Conservation (phyloP, 495 filamentous ascomycete genomes). For the Aspergillus leporis region DNA sequence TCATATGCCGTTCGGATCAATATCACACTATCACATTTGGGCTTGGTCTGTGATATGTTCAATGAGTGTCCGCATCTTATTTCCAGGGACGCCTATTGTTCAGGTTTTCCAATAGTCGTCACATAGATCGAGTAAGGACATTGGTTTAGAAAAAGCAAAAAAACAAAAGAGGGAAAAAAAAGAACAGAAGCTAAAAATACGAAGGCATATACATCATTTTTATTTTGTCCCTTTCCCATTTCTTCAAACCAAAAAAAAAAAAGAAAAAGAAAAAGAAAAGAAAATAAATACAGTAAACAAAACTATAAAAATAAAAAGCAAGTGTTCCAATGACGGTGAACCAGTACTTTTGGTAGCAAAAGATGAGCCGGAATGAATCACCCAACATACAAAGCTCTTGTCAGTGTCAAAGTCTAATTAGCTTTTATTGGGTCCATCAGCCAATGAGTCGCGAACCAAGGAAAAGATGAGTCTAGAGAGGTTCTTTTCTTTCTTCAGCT, state of each 20-base stretch:
- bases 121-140: not conserved
- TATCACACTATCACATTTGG: not conserved
- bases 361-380: not conserved
- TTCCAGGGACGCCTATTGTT: not conserved
- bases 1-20: not conserved
- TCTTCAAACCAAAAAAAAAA: too few species aligned
- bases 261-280: too few species aligned
- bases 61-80: not conserved
- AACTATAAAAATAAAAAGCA: too few species aligned
- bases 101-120: not conserved
- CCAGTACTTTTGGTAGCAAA: not conserved
- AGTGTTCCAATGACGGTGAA: too few species aligned
- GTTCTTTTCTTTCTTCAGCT: not conserved
- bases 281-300: too few species aligned
- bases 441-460: not conserved
- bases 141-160: not conserved
- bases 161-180: constrained; percentile 1
- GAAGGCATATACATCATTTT: not conserved
- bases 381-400: not conserved
- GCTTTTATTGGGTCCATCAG: not conserved
- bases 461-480: not conserved
- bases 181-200: not conserved
- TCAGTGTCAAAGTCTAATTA: not conserved
- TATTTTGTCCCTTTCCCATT: too few species aligned
- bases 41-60: not conserved